Conservation (phyloP, 2,329 filamentous ascomycete genomes). For the Diaporthe australafricana region DNA sequence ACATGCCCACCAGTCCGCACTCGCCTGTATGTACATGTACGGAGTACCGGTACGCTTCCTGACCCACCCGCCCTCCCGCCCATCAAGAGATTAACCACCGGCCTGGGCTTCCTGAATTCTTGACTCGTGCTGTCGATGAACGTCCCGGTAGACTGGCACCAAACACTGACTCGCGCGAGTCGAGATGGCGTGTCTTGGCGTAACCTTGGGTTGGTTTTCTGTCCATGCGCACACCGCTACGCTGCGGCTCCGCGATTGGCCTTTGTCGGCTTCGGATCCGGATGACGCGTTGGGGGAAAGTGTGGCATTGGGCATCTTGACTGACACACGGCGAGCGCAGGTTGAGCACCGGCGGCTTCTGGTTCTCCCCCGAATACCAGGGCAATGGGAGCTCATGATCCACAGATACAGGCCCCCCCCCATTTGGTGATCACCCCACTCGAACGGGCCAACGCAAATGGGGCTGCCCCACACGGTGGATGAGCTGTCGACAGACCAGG, state of each 20-base stretch:
- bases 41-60: background rate
- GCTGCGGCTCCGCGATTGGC: constrained; percentile 23
- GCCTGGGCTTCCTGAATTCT: constrained; percentile 1
- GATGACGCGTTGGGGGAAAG: constrained; percentile 15
- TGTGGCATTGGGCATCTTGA: constrained; percentile 3
- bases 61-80: constrained; percentile 17
- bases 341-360: background rate
- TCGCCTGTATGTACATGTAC: background rate
- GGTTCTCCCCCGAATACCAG: constrained; percentile 16
- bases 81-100: constrained; percentile 18
- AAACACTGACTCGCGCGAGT: constrained; percentile 15
- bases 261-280: constrained; percentile 17
- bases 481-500: constrained; percentile 15
- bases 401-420: constrained; percentile 6
- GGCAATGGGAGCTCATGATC: constrained; percentile 15
- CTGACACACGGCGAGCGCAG: constrained; percentile 17
- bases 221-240: constrained; percentile 24
- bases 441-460: constrained; percentile 13
- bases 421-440: constrained; percentile 25
- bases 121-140: constrained; percentile 15
- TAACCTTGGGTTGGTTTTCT: constrained; percentile 18
- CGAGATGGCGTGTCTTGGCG: constrained; percentile 28
- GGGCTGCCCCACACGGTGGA: constrained; percentile 12
- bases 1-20: constrained; percentile 2
- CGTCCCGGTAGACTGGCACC: constrained; percentile 21